Evolutionary conservation across 2,329 filamentous ascomycete genomes (phyloP).

Genomic region (Cladorrhinum sp.): DNA sequence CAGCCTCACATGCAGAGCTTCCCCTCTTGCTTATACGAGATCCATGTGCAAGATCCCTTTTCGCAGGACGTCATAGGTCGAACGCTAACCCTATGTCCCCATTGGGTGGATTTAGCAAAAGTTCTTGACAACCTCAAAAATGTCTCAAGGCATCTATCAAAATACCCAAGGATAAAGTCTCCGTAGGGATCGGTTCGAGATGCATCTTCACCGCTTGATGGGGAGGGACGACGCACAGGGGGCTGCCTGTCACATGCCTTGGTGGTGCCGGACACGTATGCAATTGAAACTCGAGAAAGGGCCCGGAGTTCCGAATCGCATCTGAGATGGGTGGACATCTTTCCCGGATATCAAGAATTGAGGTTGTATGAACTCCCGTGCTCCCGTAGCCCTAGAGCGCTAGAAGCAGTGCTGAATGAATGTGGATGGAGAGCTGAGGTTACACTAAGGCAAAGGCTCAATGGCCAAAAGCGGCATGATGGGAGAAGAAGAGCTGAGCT

Average conservation of each 20-base stretch:
- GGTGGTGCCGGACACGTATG: neutral
- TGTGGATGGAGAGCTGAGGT: neutral
- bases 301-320: neutral
- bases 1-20: conserved; percentile 16
- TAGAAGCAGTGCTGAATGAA: neutral
- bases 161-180: neutral
- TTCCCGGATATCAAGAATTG: neutral
- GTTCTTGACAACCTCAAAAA: neutral
- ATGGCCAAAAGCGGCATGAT: neutral
- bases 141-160: neutral
- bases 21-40: conserved; percentile 15
- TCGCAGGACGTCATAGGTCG: conserved; percentile 16
- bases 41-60: neutral
- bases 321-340: neutral
- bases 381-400: too few species aligned
- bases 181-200: neutral
- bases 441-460: neutral
- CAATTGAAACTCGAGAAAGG: neutral
- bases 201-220: neutral
- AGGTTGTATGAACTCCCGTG: too few species aligned
- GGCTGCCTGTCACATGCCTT: neutral
- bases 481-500: neutral
- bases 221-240: neutral
- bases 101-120: neutral
- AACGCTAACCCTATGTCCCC: neutral